Conservation (phyloP, 148 eudicot species). For the Rhododendron henanense region DNA sequence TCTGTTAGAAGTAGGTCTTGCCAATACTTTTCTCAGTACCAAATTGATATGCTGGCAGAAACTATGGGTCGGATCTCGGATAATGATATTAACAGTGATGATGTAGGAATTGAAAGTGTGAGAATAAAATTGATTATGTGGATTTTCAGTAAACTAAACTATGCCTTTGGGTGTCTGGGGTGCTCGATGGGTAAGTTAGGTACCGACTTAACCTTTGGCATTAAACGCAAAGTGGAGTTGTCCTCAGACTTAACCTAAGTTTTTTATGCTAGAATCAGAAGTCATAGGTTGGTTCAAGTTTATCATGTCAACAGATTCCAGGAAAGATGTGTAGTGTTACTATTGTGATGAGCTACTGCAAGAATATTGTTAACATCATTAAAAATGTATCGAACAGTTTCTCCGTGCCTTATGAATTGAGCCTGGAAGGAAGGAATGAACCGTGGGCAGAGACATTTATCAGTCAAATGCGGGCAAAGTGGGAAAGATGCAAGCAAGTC, state of each 20-base stretch:
- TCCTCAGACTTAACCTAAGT: background rate
- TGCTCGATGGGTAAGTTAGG: background rate
- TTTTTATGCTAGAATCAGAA: background rate
- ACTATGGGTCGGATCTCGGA: background rate
- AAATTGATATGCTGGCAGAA: background rate
- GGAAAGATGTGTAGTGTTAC: background rate
- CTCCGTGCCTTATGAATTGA: slow-evolving; percentile 86
- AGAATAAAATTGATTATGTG: background rate
- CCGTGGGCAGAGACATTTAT: slow-evolving; percentile 76
- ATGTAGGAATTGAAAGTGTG: background rate
- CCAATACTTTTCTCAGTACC: background rate
- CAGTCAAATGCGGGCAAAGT: slow-evolving; percentile 40
- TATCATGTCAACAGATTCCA: background rate
- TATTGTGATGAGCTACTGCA: background rate
- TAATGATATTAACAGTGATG: background rate
- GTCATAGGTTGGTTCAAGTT: background rate
- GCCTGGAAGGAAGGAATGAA: slow-evolving; percentile 64
- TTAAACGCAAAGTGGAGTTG: background rate
- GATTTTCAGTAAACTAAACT: background rate
- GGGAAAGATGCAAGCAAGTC: slow-evolving; percentile 59
- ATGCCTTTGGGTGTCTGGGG: background rate
- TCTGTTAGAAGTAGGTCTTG: background rate
- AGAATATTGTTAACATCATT: background rate
- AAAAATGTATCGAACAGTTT: slow-evolving; percentile 45
- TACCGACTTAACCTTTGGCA: background rate